Evolutionary conservation across 2,329 filamentous ascomycete species (phyloP).

Genomic region (Mycocentrospora acerina): DNA sequence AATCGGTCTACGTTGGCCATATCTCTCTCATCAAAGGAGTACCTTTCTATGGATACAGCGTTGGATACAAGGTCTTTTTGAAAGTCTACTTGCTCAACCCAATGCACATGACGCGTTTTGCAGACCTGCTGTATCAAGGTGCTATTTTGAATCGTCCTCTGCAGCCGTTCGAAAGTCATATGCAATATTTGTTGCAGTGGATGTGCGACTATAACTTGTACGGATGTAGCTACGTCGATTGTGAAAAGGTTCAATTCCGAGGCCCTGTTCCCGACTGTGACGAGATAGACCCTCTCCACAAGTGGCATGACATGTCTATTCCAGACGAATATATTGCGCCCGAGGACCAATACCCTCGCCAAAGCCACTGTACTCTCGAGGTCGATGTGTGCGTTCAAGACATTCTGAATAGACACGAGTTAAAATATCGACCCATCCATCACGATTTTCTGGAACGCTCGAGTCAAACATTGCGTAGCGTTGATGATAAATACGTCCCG

Average conservation of each 20-base stretch:
- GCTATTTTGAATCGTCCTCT: slow-evolving; percentile 80
- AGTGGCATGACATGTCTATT: slow-evolving; percentile 81
- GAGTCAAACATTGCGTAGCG: slow-evolving; percentile 55
- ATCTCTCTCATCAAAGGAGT: slow-evolving; percentile 90
- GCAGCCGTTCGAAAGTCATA: slow-evolving; percentile 90
- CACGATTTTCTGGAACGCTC: slow-evolving; percentile 80
- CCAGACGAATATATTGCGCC: slow-evolving; percentile 60
- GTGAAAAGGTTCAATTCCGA: slow-evolving; percentile 70
- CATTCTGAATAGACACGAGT: slow-evolving; percentile 77
- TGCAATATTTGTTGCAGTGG: slow-evolving; percentile 92
- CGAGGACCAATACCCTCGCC: slow-evolving; percentile 66
- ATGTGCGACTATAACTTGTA: slow-evolving; percentile 99
- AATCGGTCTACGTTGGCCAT: slow-evolving; percentile 77
- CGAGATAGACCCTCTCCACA: slow-evolving; percentile 64
- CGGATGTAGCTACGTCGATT: slow-evolving; percentile 84
- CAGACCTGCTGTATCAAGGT: slow-evolving; percentile 85
- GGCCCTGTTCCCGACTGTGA: slow-evolving; percentile 70
- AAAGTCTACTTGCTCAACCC: slow-evolving; percentile 96
- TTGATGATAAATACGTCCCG: slow-evolving; percentile 79
- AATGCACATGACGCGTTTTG: slow-evolving; percentile 78
- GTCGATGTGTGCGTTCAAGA: slow-evolving; percentile 87
- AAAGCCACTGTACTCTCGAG: slow-evolving; percentile 86
- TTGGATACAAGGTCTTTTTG: slow-evolving; percentile 86
- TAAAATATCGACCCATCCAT: slow-evolving; percentile 77
- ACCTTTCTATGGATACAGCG: slow-evolving; percentile 94